Conservation (phyloP, 2,329 filamentous ascomycete genomes). For the Paraphoma chrysanthemicola region DNA sequence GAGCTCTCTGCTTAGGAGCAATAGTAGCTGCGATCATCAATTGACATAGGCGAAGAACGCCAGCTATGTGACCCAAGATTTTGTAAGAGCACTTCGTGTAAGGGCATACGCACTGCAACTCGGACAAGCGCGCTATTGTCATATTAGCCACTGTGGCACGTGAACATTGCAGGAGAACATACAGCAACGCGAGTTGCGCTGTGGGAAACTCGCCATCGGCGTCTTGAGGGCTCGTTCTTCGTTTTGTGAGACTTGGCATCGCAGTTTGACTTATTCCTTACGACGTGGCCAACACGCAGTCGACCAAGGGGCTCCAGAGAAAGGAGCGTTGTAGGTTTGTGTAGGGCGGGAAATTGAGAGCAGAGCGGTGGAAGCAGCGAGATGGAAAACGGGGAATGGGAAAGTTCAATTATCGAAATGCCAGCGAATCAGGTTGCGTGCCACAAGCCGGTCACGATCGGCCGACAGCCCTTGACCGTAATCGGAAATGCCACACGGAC, state of each 20-base stretch:
- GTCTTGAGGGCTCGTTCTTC: conserved; percentile 64
- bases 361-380: conserved; percentile 3
- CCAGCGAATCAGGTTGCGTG: conserved; percentile 9
- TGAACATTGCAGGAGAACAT: conserved; percentile 43
- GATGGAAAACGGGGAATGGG: conserved; percentile 9
- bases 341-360: conserved; percentile 1
- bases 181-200: conserved; percentile 85
- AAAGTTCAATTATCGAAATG: conserved; percentile 3
- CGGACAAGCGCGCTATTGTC: conserved; percentile 77
- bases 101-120: conserved; percentile 60
- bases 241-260: conserved; percentile 67
- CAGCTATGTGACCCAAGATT: no score
- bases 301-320: conserved; percentile 5
- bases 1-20: no score
- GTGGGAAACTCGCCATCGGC: conserved; percentile 78
- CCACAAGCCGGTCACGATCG: conserved; percentile 14
- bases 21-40: no score
- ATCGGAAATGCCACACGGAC: conserved; percentile 2
- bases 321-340: conserved; percentile 1
- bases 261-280: conserved; percentile 61
- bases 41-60: no score
- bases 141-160: conserved; percentile 8
- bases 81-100: no score
- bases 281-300: conserved; percentile 44
- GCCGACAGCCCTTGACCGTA: conserved; percentile 9